These are phyloP conservation scores for Kokia cookei DNA, from an alignment of 441 rosid species.

Conservation along the genomic window DNA sequence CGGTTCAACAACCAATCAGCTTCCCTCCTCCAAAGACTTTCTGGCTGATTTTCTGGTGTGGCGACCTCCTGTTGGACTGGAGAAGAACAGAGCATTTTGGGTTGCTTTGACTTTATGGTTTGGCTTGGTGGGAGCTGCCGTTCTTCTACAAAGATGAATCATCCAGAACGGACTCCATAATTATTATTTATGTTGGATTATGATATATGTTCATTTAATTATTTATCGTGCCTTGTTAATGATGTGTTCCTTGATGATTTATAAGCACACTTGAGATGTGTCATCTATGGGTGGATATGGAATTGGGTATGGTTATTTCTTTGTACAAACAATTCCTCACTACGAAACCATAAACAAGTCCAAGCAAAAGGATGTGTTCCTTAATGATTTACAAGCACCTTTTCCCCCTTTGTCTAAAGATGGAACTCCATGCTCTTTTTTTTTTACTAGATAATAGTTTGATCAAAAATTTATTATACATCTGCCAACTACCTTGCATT, in stretches of 20 bases:
- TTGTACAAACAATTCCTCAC: not conserved
- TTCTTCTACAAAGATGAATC: constrained; percentile 61
- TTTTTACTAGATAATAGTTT: not conserved
- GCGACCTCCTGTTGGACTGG: constrained; percentile 68
- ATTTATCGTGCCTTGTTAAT: constrained; percentile 9
- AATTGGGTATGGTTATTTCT: not conserved
- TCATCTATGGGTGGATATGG: not conserved
- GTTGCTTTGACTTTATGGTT: constrained; percentile 72
- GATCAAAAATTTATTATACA: no score
- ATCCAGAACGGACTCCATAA: not conserved
- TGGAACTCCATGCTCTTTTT: not conserved
- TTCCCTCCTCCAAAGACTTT: constrained; percentile 60
- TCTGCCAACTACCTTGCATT: no score
- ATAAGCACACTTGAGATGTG: not conserved
- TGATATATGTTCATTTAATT: constrained; percentile 23
- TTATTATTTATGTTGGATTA: constrained; percentile 10
- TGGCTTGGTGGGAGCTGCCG: constrained; percentile 85
- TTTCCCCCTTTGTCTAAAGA: not conserved
- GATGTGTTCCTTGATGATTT: not conserved
- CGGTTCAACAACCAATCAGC: constrained; percentile 62
- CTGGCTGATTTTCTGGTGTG: constrained; percentile 72
- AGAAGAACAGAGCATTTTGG: constrained; percentile 74
- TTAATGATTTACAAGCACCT: not conserved
- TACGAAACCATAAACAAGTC: not conserved
- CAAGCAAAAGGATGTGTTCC: constrained; percentile 10